Base-by-base conservation (phyloP, 352 stramenopile species). In the Globisporangium mamillatum region DNA sequence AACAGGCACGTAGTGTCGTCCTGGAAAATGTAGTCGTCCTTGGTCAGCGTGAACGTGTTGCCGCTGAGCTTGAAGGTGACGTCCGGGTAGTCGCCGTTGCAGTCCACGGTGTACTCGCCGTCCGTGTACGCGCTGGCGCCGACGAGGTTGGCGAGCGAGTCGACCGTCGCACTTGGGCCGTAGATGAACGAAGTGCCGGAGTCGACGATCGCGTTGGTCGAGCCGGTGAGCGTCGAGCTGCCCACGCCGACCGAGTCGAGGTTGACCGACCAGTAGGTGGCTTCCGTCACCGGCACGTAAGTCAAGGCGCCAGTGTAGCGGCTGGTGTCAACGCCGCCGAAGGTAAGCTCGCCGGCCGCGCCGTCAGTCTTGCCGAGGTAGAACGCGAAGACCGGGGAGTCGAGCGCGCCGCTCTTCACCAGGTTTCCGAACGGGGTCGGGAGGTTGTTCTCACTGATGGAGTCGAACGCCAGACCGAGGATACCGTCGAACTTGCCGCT, bases 401-500 rank as follows among this genome's bases (percentile, higher is more conserved):
- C 89, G 27, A 99, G 73, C 34, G 89, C 63, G 3, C 86, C 88
- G 61, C 93, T 76, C 60, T 97, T 83, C 41, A 99, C 86, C n/a
- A 98, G 84, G 61, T 95, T 89, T 57, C 98, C 86, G 77, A 99
- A 98, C 4, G 97, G 93, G 5, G 97, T 99, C 64, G 89, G 89
- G 1, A 97, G 76, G 69, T 95, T 84, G 65, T 96, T 91, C 18
- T 99, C 92, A 60, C 83, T 94, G 72, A 99, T 97, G 7, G 85
- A 80, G 67, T 98, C 92, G 69, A 99, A 99, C 32, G 88, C 97
- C 18, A 99, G 75, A 53, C 97, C 97, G 60, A 99, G 91, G 70
- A 99, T 99, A 32, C 97, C 97, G 79, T 99, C 97, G 76, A 99
- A 99, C 57, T 99, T 98, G 67, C 95, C 96, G 18, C 98, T 66